phyloP scores from a whole-genome alignment of 202 grass and related monocot species.

The Saccharum hybrid region DNA sequence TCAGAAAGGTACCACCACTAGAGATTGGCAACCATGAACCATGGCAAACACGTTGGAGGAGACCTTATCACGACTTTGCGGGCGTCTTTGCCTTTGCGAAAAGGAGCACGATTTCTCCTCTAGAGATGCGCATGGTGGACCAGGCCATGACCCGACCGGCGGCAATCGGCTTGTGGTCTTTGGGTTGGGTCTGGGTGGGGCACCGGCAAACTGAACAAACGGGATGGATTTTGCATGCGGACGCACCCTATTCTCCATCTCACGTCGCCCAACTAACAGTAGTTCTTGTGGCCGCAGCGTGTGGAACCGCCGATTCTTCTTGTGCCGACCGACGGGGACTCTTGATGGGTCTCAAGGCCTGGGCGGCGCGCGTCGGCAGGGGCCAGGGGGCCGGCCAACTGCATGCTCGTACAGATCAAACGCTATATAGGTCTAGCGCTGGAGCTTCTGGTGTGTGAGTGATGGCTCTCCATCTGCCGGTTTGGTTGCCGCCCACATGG shows the following conservation, averaged over 20 bases:
- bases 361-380: neutral
- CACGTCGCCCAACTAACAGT: no score
- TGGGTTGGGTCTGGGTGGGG: no score
- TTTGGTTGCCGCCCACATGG: constrained; percentile 35
- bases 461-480: neutral
- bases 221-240: no score
- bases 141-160: neutral
- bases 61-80: neutral
- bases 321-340: no score
- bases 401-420: neutral
- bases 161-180: no score
- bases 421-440: neutral
- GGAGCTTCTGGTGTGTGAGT: neutral
- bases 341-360: neutral
- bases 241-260: no score
- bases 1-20: neutral
- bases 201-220: neutral
- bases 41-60: neutral
- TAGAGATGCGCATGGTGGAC: neutral
- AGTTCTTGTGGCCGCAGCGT: neutral
- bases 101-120: neutral
- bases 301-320: neutral
- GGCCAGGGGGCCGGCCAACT: neutral
- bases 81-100: neutral
- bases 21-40: neutral